A percentile compares a stretch with the other conserved stretches of the same genome.
These are phyloP conservation scores for Mycena latifolia DNA, from an alignment of 768 basidiomycete species.

Conservation along the genomic window DNA sequence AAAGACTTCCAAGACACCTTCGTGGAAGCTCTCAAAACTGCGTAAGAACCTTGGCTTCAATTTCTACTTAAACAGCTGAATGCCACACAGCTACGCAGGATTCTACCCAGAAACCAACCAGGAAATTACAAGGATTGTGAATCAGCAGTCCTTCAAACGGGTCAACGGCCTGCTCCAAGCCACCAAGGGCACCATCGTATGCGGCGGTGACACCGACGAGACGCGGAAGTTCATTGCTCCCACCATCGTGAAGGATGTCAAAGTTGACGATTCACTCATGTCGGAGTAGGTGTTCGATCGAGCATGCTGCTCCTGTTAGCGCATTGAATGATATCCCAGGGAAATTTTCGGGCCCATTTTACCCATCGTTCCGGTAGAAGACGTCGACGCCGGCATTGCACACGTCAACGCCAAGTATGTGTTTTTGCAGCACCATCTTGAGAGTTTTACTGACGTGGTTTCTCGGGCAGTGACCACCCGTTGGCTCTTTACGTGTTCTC, in stretches of 20 bases:
- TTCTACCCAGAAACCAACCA: conserved; percentile 62
- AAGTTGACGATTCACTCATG: conserved; percentile 78
- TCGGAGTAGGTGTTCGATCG: conserved; percentile 69
- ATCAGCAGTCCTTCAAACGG: conserved; percentile 65
- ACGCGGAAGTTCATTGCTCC: conserved; percentile 75
- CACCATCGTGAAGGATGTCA: conserved; percentile 76
- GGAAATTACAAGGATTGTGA: conserved; percentile 60
- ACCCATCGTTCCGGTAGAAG: conserved; percentile 79
- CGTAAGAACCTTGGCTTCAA: conserved; percentile 45
- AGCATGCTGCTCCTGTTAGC: neutral
- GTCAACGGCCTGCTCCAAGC: conserved; percentile 72
- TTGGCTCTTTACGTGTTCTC: conserved; percentile 86
- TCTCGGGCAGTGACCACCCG: conserved; percentile 71
- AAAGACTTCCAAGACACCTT: conserved; percentile 58
- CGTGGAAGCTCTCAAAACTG: conserved; percentile 56
- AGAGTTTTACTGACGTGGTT: neutral
- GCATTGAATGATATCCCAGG: conserved; percentile 49
- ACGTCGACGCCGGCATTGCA: conserved; percentile 77
- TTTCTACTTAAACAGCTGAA: conserved; percentile 1
- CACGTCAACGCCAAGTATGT: conserved; percentile 72
- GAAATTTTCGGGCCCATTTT: conserved; percentile 90
- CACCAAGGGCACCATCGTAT: conserved; percentile 73
- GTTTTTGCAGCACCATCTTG: neutral
- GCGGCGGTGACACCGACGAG: conserved; percentile 74
- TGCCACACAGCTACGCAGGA: conserved; percentile 55